phyloP scores from a whole-genome alignment of 306 rosid genomes.

The Citrullus mucosospermus region DNA sequence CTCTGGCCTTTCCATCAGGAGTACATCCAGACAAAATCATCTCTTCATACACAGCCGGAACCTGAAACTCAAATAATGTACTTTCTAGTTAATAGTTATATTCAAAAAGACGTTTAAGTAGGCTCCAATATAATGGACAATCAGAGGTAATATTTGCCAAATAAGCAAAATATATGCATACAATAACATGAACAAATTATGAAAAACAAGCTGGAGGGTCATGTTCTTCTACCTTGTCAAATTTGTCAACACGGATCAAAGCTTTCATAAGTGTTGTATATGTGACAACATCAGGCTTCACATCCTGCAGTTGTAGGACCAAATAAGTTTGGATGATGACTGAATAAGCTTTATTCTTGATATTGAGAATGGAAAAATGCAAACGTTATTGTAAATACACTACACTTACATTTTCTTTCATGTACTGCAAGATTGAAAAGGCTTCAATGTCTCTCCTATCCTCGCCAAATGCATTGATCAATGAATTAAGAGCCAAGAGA shows the following conservation, averaged over 20 bases:
- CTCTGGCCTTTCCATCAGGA: constrained; percentile 89
- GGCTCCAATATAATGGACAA: neutral
- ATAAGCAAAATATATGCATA: neutral
- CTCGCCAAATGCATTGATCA: constrained; percentile 80
- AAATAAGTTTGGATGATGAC: neutral
- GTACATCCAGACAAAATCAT: constrained; percentile 69
- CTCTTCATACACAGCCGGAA: constrained; percentile 87
- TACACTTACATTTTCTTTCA: constrained; percentile 65
- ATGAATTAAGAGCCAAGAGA: constrained; percentile 78
- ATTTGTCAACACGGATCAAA: constrained; percentile 69
- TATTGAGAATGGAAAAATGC: neutral
- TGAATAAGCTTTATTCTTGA: neutral
- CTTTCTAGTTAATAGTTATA: neutral
- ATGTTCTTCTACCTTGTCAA: constrained; percentile 37
- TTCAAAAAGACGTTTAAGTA: neutral
- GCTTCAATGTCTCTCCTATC: constrained; percentile 89
- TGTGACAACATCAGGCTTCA: constrained; percentile 87
- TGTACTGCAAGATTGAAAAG: constrained; percentile 78
- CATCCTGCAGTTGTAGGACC: constrained; percentile 39
- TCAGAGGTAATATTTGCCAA: neutral
- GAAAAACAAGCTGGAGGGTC: neutral
- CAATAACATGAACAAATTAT: neutral
- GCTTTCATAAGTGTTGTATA: constrained; percentile 95
- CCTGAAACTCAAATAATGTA: constrained; percentile 45
- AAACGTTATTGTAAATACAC: neutral